phyloP scores from a whole-genome alignment of 2,329 filamentous ascomycete species.

The Dothideomycetidae sp. region DNA sequence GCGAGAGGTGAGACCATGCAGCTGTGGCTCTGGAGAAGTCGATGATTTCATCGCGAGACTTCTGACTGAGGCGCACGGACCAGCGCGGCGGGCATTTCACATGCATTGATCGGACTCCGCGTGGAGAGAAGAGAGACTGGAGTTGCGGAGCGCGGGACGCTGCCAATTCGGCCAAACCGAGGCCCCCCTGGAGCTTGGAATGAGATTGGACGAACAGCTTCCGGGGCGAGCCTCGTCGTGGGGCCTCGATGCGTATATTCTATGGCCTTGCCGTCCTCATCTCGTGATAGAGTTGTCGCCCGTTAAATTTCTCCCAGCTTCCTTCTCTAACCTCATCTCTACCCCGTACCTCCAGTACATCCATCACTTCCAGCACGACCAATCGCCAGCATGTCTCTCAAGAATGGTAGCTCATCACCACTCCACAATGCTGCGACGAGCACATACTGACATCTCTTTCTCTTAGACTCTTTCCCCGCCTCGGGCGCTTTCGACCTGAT shows the following conservation, averaged over 20 bases:
- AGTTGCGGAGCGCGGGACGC: no score
- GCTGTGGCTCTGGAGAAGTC: neutral
- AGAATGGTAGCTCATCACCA: conserved; percentile 8
- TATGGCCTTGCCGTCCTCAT: conserved; percentile 4
- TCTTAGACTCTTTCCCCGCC: conserved; percentile 50
- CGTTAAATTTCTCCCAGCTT: neutral
- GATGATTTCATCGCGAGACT: neutral
- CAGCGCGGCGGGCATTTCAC: neutral
- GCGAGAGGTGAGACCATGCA: neutral
- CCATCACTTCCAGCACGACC: neutral
- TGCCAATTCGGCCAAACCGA: neutral
- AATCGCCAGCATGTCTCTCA: conserved; percentile 8
- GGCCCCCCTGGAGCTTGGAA: no score
- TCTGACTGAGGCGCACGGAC: neutral
- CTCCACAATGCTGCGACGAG: neutral
- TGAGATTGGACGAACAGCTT: neutral
- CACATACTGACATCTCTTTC: neutral
- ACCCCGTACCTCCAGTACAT: neutral
- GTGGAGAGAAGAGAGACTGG: no score
- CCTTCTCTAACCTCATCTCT: neutral
- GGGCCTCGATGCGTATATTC: neutral
- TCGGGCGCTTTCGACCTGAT: conserved; percentile 87
- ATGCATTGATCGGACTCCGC: no score
- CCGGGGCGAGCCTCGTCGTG: conserved; percentile 2
- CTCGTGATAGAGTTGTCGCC: neutral